phyloP scores from a whole-genome alignment of 2,329 filamentous ascomycete genomes.

The Xylaria sp. region DNA sequence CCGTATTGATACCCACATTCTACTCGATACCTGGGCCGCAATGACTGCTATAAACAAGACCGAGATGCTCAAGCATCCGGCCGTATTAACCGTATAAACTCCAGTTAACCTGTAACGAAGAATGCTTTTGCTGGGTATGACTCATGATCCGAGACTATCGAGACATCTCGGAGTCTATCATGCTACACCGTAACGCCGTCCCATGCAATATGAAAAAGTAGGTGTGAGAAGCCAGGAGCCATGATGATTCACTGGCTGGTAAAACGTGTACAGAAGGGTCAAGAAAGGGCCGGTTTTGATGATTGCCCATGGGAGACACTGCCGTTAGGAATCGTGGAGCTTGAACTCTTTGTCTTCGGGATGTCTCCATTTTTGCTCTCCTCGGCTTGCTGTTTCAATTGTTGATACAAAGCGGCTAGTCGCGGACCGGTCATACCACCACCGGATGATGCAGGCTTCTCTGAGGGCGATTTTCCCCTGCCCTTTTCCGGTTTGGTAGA shows the following conservation, averaged over 20 bases:
- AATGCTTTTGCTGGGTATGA: slow-evolving; percentile 52
- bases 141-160: slow-evolving; percentile 45
- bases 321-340: slow-evolving; percentile 44
- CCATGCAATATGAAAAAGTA: slow-evolving; percentile 47
- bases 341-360: slow-evolving; percentile 44
- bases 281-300: slow-evolving; percentile 43
- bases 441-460: slow-evolving; percentile 40
- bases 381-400: slow-evolving; percentile 46
- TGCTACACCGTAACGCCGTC: slow-evolving; percentile 48
- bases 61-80: slow-evolving; percentile 35
- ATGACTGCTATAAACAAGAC: slow-evolving; percentile 30
- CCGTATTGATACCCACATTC: slow-evolving; percentile 12
- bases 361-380: slow-evolving; percentile 44
- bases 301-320: slow-evolving; percentile 43
- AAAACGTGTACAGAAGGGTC: slow-evolving; percentile 31
- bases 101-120: slow-evolving; percentile 47
- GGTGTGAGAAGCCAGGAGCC: slow-evolving; percentile 13
- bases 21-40: slow-evolving; percentile 20
- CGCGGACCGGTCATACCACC: slow-evolving; percentile 50
- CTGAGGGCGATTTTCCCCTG: slow-evolving; percentile 41
- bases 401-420: slow-evolving; percentile 49
- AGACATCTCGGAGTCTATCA: slow-evolving; percentile 44
- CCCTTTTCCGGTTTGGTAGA: slow-evolving; percentile 44
- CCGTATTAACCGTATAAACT: slow-evolving; percentile 46
- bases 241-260: slow-evolving; percentile 18